Conservation (phyloP, 257 asterid species). For the Capsicum chinense region DNA sequence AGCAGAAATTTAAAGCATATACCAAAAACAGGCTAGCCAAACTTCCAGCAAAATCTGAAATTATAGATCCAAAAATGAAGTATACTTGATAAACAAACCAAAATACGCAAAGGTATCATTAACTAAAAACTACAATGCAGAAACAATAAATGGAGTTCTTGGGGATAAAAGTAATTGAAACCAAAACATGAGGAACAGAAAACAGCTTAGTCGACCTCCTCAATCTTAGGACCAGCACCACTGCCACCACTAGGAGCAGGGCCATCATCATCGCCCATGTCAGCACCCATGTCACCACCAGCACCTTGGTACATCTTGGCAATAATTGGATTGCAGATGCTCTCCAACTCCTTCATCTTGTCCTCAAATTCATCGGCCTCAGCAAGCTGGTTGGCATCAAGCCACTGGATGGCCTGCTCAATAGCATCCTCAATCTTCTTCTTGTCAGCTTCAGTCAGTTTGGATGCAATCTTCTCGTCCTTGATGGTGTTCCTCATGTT, state of each 20-base stretch:
- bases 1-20: too few species aligned
- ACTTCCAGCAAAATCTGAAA: not conserved
- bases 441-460: conserved; percentile 46
- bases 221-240: conserved; percentile 66
- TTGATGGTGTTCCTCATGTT: conserved; percentile 90
- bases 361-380: conserved; percentile 46
- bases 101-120: not conserved
- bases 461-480: conserved; percentile 80
- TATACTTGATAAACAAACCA: conserved; percentile 23
- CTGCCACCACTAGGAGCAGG: conserved; percentile 48
- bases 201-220: conserved; percentile 56
- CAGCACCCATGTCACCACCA: conserved; percentile 48
- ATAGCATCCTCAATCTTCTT: conserved; percentile 45
- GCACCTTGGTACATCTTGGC: conserved; percentile 35
- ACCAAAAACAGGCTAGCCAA: not conserved
- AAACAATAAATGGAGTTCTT: not conserved
- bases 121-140: not conserved
- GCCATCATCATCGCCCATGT: conserved; percentile 60
- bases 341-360: conserved; percentile 43
- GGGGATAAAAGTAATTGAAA: not conserved
- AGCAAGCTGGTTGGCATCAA: conserved; percentile 44
- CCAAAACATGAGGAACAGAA: not conserved
- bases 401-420: conserved; percentile 42
- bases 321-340: conserved; percentile 25
- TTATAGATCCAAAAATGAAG: conserved; percentile 18